Evolutionary conservation across 2,329 filamentous ascomycete genomes (phyloP).

Genomic region (Fusarium aywerte): DNA sequence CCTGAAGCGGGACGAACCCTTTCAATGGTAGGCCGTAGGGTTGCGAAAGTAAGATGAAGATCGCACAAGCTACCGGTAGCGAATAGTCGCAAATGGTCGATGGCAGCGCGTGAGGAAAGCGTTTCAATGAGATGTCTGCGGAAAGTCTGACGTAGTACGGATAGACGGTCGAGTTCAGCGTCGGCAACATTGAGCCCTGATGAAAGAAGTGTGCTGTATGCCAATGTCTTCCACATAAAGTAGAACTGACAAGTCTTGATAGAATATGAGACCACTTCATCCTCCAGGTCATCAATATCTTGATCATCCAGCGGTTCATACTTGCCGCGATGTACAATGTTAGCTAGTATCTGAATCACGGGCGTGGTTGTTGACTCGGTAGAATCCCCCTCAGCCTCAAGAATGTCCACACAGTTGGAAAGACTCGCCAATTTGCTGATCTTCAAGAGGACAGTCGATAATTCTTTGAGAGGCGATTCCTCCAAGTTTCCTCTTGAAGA

Average conservation of each 20-base stretch:
- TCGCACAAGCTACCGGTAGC: slow-evolving; percentile 84
- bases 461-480: slow-evolving; percentile 71
- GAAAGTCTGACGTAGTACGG: slow-evolving; percentile 65
- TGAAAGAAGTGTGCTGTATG: slow-evolving; percentile 65
- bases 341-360: slow-evolving; percentile 75
- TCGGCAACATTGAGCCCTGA: slow-evolving; percentile 66
- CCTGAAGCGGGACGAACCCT: slow-evolving; percentile 49
- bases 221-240: slow-evolving; percentile 91
- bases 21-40: slow-evolving; percentile 68
- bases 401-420: slow-evolving; percentile 77
- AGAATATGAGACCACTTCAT: slow-evolving; percentile 79
- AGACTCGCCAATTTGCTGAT: slow-evolving; percentile 84
- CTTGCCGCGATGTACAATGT: slow-evolving; percentile 78
- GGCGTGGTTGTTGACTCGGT: slow-evolving; percentile 58
- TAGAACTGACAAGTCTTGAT: slow-evolving; percentile 85
- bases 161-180: slow-evolving; percentile 69
- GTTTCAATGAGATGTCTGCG: slow-evolving; percentile 73
- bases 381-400: slow-evolving; percentile 71
- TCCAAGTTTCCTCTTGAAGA: slow-evolving; percentile 75
- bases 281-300: slow-evolving; percentile 79
- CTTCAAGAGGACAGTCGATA: slow-evolving; percentile 80
- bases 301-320: slow-evolving; percentile 75
- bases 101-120: slow-evolving; percentile 72
- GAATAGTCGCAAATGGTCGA: slow-evolving; percentile 81
- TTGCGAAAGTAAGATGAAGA: slow-evolving; percentile 81